Evolutionary conservation across 495 filamentous ascomycete genomes (phyloP).

Genomic region (Aspergillus coremiiformis): DNA sequence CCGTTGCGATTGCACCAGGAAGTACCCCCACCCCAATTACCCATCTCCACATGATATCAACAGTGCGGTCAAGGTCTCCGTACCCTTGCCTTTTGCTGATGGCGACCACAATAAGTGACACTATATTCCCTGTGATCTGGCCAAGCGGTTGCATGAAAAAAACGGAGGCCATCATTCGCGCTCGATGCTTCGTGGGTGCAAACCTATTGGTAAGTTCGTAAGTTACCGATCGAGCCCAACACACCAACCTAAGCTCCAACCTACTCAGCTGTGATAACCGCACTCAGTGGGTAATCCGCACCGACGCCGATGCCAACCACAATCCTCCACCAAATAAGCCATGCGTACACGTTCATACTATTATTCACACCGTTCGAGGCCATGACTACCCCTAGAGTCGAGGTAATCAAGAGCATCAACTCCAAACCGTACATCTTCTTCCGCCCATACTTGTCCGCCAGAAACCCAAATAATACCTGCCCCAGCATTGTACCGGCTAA

Average conservation of each 20-base stretch:
- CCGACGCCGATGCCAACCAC: constrained; percentile 52
- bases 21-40: constrained; percentile 54
- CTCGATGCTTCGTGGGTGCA: constrained; percentile 51
- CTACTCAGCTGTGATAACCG: constrained; percentile 56
- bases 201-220: constrained; percentile 31
- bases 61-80: constrained; percentile 29
- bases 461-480: constrained; percentile 53
- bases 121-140: constrained; percentile 53
- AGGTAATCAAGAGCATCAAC: constrained; percentile 49
- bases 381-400: constrained; percentile 50
- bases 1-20: constrained; percentile 51
- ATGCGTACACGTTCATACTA: constrained; percentile 50
- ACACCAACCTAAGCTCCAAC: constrained; percentile 2
- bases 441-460: constrained; percentile 56
- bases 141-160: constrained; percentile 62
- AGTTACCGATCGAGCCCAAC: background rate
- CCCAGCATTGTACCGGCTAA: constrained; percentile 52
- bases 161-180: constrained; percentile 58
- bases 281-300: constrained; percentile 49
- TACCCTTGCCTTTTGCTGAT: constrained; percentile 22
- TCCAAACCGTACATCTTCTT: constrained; percentile 59
- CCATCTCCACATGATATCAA: constrained; percentile 52
- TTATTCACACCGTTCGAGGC: constrained; percentile 31
- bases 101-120: constrained; percentile 41
- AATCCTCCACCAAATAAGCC: constrained; percentile 53